phyloP scores from a whole-genome alignment of 257 asterid genomes.

The Solanum etuberosum region DNA sequence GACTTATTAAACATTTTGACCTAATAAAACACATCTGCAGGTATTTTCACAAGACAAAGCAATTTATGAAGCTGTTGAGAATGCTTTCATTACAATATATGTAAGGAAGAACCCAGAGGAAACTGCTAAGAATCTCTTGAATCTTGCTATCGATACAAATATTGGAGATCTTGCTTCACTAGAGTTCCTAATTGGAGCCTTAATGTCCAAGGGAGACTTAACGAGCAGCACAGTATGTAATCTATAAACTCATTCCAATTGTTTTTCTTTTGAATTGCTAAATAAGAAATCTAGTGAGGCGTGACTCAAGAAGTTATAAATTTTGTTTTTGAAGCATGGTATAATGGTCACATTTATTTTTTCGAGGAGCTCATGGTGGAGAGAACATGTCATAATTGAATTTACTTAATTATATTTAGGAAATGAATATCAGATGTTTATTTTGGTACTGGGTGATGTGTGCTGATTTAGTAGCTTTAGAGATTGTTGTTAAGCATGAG shows the following conservation, averaged over 20 bases:
- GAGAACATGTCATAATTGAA: not conserved
- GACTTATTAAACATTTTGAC: not conserved
- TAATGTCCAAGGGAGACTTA: conserved; percentile 84
- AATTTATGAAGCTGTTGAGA: conserved; percentile 95
- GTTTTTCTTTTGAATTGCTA: not conserved
- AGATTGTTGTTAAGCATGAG: not conserved
- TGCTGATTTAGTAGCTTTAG: not conserved
- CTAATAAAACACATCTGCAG: conserved; percentile 24
- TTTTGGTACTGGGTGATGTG: not conserved
- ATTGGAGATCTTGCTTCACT: conserved; percentile 95
- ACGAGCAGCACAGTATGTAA: conserved; percentile 63
- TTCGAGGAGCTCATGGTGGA: not conserved
- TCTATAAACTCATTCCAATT: not conserved
- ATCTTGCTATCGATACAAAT: conserved; percentile 79
- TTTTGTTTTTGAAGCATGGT: not conserved
- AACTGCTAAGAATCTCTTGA: conserved; percentile 81
- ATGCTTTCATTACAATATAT: conserved; percentile 83
- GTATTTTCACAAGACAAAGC: conserved; percentile 93
- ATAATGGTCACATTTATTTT: not conserved
- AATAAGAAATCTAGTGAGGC: not conserved
- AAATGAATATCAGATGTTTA: not conserved
- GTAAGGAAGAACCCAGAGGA: conserved; percentile 65
- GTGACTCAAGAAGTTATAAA: not conserved
- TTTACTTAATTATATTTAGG: not conserved
- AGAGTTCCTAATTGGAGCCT: conserved; percentile 70